Conservation (phyloP, 306 rosid species). For the Hylodesmum podocarpum region DNA sequence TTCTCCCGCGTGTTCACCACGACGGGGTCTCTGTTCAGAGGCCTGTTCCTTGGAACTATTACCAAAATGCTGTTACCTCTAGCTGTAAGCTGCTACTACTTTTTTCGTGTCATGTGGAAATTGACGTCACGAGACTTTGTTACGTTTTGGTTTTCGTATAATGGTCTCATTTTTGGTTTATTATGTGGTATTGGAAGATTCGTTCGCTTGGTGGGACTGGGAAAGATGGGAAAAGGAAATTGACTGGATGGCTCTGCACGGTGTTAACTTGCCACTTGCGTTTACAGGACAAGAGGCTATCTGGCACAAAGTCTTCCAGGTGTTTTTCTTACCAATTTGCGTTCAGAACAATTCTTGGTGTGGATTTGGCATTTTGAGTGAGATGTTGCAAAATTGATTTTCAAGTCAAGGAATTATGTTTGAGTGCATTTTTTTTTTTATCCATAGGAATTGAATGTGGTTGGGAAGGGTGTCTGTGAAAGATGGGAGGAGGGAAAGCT, state of each 20-base stretch:
- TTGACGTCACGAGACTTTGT: conserved; percentile 16
- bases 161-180: neutral
- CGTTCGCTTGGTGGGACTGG: conserved; percentile 97
- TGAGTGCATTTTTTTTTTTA: too few species aligned
- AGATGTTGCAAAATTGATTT: neutral
- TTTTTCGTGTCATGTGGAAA: conserved; percentile 13
- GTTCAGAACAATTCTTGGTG: neutral
- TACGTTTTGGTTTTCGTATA: neutral
- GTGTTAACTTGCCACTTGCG: conserved; percentile 81
- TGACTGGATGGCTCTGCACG: conserved; percentile 97
- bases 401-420: too few species aligned
- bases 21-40: conserved; percentile 58
- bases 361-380: neutral
- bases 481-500: too few species aligned
- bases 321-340: conserved; percentile 25
- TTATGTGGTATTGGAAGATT: conserved; percentile 52
- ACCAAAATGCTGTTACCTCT: conserved; percentile 93
- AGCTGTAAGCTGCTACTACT: conserved; percentile 61
- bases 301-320: conserved; percentile 89
- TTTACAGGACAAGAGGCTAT: conserved; percentile 95
- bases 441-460: too few species aligned
- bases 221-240: conserved; percentile 92
- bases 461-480: too few species aligned
- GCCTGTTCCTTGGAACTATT: conserved; percentile 81
- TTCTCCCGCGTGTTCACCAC: conserved; percentile 53